These are phyloP conservation scores for Hanseniaspora uvarum DNA, from an alignment of 1,139 yeast species.

Conservation along the genomic window DNA sequence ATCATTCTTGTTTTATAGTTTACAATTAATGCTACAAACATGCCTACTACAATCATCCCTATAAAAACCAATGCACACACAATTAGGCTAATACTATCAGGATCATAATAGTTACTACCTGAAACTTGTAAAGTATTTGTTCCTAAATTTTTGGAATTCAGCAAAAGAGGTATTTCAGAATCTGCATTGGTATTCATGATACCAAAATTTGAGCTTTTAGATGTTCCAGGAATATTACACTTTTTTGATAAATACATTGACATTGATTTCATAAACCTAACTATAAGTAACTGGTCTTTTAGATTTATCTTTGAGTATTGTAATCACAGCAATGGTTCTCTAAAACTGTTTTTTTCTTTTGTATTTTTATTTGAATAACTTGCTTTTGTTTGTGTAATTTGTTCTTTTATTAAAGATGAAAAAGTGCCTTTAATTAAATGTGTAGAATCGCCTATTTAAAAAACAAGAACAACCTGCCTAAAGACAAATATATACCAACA, in stretches of 20 bases:
- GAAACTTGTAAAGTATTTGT: no score
- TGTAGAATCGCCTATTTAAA: background rate
- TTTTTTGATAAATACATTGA: background rate
- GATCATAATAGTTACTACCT: background rate
- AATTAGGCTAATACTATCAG: background rate
- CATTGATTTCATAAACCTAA: background rate
- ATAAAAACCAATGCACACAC: background rate
- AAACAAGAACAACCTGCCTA: background rate
- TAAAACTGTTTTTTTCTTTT: no score
- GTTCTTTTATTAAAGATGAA: background rate
- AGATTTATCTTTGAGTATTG: background rate
- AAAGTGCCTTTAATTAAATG: background rate
- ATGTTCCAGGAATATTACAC: slow-evolving; percentile 1
- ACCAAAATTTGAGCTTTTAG: slow-evolving; percentile 3
- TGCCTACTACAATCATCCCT: background rate
- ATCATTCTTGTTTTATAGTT: background rate
- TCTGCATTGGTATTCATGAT: slow-evolving; percentile 3
- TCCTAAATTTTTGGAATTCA: background rate
- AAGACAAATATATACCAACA: background rate
- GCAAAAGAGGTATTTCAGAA: background rate
- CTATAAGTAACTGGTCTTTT: background rate
- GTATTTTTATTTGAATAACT: background rate
- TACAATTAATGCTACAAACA: background rate
- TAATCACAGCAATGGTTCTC: no score
- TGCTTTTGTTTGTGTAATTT: background rate